Conservation (phyloP, 352 stramenopile species). For the Blastocystis sp. region DNA sequence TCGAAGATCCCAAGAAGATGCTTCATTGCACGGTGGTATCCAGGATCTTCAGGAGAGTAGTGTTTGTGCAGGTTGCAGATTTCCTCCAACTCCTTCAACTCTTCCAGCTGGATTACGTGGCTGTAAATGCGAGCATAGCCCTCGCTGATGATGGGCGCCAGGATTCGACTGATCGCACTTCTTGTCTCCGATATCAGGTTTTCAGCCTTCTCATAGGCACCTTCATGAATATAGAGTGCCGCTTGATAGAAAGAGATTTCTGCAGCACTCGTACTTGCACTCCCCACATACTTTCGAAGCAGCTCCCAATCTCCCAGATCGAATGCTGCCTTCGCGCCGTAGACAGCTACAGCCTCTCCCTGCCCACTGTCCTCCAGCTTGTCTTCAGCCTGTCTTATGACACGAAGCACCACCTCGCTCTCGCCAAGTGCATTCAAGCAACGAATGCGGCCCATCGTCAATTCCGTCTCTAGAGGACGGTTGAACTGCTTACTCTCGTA, state of each 20-base stretch:
- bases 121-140: constrained; percentile 91
- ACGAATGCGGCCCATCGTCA: constrained; percentile 90
- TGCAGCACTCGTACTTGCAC: constrained; percentile 59
- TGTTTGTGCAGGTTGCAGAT: constrained; percentile 87
- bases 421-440: constrained; percentile 90
- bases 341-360: constrained; percentile 65
- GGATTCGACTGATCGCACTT: constrained; percentile 83
- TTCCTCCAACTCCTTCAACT: constrained; percentile 92
- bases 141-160: constrained; percentile 89
- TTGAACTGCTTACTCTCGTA: constrained; percentile 80
- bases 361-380: constrained; percentile 66
- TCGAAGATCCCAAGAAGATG: constrained; percentile 73
- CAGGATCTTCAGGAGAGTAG: constrained; percentile 64
- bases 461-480: constrained; percentile 75
- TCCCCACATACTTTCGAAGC: constrained; percentile 70
- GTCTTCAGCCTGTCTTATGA: constrained; percentile 56
- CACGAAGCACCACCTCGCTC: constrained; percentile 75
- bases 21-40: constrained; percentile 64
- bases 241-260: constrained; percentile 78
- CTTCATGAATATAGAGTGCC: constrained; percentile 85
- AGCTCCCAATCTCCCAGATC: constrained; percentile 76
- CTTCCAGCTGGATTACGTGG: constrained; percentile 90
- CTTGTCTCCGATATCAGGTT: constrained; percentile 82
- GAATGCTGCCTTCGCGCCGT: constrained; percentile 74
- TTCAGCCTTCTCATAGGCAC: constrained; percentile 82